phyloP scores from a whole-genome alignment of 2,329 filamentous ascomycete species.

The Incumbomyces delicatus region DNA sequence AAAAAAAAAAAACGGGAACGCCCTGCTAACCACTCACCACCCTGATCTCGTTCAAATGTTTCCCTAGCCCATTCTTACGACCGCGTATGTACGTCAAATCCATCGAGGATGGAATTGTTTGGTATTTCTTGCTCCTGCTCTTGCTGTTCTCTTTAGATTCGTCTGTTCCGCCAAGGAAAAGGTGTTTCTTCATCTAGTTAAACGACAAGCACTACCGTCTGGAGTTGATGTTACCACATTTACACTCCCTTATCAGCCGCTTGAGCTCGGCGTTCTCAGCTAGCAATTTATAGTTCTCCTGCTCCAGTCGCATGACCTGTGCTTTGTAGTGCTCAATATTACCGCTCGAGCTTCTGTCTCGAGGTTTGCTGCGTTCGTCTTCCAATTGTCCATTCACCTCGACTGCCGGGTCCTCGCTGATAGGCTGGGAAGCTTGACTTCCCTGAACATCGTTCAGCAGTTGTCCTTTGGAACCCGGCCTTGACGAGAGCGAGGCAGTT shows the following conservation, averaged over 20 bases:
- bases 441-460: not conserved
- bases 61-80: too few species aligned
- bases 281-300: slow-evolving; percentile 46
- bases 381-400: not conserved
- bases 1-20: too few species aligned
- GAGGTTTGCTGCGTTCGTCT: not conserved
- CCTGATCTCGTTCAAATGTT: too few species aligned
- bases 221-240: slow-evolving; percentile 11
- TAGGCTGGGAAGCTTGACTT: not conserved
- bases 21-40: too few species aligned
- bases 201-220: slow-evolving; percentile 50
- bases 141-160: too few species aligned
- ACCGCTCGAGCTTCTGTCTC: not conserved
- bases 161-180: too few species aligned
- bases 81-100: too few species aligned
- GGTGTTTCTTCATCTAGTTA: too few species aligned
- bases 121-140: too few species aligned
- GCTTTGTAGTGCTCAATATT: slow-evolving; percentile 14
- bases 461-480: slow-evolving; percentile 1
- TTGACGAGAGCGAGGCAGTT: not conserved
- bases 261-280: slow-evolving; percentile 79
- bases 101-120: too few species aligned
- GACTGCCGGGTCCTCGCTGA: slow-evolving; percentile 11
- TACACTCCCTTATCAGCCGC: slow-evolving; percentile 52
- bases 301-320: slow-evolving; percentile 22